A percentile compares a stretch with the other conserved stretches of the same genome.
Conservation (phyloP, 208 protist species). For the Trypanosoma mega region DNA sequence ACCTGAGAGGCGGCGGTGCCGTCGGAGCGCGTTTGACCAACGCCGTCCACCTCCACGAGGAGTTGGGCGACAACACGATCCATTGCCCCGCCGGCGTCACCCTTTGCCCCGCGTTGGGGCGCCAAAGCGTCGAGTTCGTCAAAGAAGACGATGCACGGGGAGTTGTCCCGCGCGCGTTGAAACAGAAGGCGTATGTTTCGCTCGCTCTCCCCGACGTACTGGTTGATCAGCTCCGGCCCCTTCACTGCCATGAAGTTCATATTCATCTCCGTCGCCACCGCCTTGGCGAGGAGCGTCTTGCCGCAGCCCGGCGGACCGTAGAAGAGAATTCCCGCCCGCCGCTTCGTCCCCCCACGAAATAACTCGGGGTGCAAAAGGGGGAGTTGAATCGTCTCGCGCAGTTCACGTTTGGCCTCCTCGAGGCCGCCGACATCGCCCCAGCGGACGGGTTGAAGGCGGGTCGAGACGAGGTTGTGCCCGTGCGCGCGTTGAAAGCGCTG, state of each 20-base stretch:
- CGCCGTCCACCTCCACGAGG: slow-evolving; percentile 89
- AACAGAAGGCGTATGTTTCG: slow-evolving; percentile 89
- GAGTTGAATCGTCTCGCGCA: slow-evolving; percentile 83
- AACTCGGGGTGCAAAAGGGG: slow-evolving; percentile 82
- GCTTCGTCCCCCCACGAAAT: slow-evolving; percentile 68
- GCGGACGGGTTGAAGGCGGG: slow-evolving; percentile 80
- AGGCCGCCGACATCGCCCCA: slow-evolving; percentile 92
- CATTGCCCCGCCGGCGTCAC: slow-evolving; percentile 91
- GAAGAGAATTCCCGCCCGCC: slow-evolving; percentile 86
- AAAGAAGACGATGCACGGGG: slow-evolving; percentile 94
- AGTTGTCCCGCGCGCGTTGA: slow-evolving; percentile 81
- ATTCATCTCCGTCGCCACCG: slow-evolving; percentile 92
- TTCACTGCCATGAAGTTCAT: slow-evolving; percentile 96
- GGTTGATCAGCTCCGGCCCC: slow-evolving; percentile 94
- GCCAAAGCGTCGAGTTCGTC: slow-evolving; percentile 92
- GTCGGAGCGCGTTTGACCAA: slow-evolving; percentile 74
- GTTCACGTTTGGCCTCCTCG: slow-evolving; percentile 86
- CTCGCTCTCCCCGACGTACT: slow-evolving; percentile 94
- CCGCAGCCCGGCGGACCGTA: slow-evolving; percentile 93
- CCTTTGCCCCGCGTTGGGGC: slow-evolving; percentile 82
- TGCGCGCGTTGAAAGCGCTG: slow-evolving; percentile 69
- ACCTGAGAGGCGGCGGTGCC: slow-evolving; percentile 75
- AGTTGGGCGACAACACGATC: slow-evolving; percentile 94
- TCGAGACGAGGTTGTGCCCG: slow-evolving; percentile 83
- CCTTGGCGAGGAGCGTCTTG: slow-evolving; percentile 94